phyloP scores from a whole-genome alignment of 2,329 filamentous ascomycete species.

The Biscogniauxia marginata region DNA sequence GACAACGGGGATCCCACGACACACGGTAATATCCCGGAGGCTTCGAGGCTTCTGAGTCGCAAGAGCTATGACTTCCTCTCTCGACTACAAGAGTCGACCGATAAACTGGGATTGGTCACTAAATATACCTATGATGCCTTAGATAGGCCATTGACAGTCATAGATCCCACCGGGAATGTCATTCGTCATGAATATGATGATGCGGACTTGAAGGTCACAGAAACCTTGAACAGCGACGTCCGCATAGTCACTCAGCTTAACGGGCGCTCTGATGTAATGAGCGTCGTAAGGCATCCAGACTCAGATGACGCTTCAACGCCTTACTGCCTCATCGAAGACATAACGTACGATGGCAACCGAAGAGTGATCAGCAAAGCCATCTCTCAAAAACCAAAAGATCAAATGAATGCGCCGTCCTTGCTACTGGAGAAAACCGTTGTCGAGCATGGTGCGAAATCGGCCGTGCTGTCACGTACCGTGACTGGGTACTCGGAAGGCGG shows the following conservation, averaged over 20 bases:
- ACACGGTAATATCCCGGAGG: background rate
- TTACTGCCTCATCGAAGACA: background rate
- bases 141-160: background rate
- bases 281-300: background rate
- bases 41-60: background rate
- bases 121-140: constrained; percentile 1
- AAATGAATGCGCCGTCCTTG: no score
- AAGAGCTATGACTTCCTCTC: background rate
- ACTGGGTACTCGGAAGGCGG: no score
- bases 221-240: background rate
- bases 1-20: constrained; percentile 2
- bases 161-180: background rate
- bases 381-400: no score
- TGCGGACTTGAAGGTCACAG: background rate
- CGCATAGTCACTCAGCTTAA: background rate
- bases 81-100: background rate
- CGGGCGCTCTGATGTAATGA: background rate
- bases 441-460: no score
- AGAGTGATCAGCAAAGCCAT: no score
- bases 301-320: background rate
- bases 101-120: background rate
- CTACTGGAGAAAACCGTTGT: no score
- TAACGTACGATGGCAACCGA: no score
- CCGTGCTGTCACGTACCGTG: no score
- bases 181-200: background rate